Conservation (phyloP, 2,329 filamentous ascomycete species). For the Thermochaetoides dissita region DNA sequence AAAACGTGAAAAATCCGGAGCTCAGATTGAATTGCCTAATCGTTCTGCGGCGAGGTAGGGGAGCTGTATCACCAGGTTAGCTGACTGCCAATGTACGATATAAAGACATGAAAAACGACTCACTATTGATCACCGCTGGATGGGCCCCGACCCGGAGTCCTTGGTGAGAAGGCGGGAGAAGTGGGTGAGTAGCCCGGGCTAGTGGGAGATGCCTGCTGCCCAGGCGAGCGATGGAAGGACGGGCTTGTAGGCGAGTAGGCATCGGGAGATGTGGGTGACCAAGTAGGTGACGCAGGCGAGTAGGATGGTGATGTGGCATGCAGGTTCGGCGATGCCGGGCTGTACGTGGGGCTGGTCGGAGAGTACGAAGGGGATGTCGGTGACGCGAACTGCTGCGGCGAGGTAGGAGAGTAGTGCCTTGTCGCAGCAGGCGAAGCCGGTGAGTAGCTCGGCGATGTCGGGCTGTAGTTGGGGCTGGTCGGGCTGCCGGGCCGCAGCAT, state of each 20-base stretch:
- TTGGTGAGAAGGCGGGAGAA: conserved; percentile 33
- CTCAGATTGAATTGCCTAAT: conserved; percentile 13
- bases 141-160: conserved; percentile 27
- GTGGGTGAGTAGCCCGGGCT: conserved; percentile 63
- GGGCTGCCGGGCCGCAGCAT: conserved; percentile 41
- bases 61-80: conserved; percentile 18
- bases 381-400: conserved; percentile 58
- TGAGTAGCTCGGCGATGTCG: conserved; percentile 52
- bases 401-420: conserved; percentile 52
- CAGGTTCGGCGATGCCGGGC: conserved; percentile 50
- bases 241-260: conserved; percentile 52
- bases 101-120: conserved; percentile 11
- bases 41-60: conserved; percentile 25
- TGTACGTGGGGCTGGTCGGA: conserved; percentile 57
- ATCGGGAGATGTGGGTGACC: conserved; percentile 60
- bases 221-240: conserved; percentile 40
- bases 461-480: conserved; percentile 48
- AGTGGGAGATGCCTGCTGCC: conserved; percentile 45
- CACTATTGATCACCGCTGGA: conserved; percentile 28
- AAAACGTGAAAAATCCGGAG: not conserved
- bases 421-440: conserved; percentile 45
- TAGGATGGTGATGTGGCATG: conserved; percentile 45
- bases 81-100: not conserved
- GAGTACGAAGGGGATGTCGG: conserved; percentile 63
- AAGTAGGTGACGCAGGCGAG: conserved; percentile 59